Percentiles rank a stretch among this genome's conserved stretches.
Conservation (phyloP, 2,329 filamentous ascomycete species). For the Volutella citrinella region DNA sequence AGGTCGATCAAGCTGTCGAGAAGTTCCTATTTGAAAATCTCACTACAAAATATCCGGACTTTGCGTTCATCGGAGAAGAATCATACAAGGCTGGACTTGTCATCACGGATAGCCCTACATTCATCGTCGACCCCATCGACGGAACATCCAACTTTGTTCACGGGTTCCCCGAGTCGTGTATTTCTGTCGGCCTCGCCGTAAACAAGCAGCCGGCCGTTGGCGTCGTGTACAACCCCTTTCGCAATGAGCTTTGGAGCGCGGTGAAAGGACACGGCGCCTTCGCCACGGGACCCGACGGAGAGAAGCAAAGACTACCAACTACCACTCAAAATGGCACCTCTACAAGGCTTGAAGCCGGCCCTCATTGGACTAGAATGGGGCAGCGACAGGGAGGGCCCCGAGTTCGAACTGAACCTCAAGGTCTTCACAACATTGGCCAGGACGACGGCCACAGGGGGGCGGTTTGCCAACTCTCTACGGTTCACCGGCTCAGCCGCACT, state of each 20-base stretch:
- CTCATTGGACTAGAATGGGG: constrained; percentile 73
- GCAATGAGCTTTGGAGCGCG: constrained; percentile 63
- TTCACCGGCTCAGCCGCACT: constrained; percentile 68
- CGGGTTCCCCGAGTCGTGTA: constrained; percentile 67
- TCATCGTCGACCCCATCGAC: constrained; percentile 78
- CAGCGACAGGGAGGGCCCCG: constrained; percentile 60
- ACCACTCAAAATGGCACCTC: constrained; percentile 41
- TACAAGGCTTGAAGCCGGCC: constrained; percentile 55
- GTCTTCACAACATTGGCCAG: constrained; percentile 60
- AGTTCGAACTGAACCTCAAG: constrained; percentile 65
- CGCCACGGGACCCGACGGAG: constrained; percentile 40
- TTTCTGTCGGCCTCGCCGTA: constrained; percentile 69
- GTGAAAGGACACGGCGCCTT: constrained; percentile 64
- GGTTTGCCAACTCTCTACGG: constrained; percentile 71
- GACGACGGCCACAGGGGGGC: constrained; percentile 57
- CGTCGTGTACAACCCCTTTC: constrained; percentile 76
- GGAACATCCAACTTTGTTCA: constrained; percentile 77
- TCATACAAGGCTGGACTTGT: constrained; percentile 64
- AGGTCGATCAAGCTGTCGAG: constrained; percentile 64
- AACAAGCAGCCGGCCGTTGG: constrained; percentile 60
- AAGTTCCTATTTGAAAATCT: constrained; percentile 53
- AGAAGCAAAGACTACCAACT: constrained; percentile 36
- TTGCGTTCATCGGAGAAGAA: constrained; percentile 71
- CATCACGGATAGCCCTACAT: constrained; percentile 65
- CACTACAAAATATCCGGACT: constrained; percentile 48